These are phyloP conservation scores for Ogataea haglerorum DNA, from an alignment of 805 yeast genomes.

Conservation along the genomic window DNA sequence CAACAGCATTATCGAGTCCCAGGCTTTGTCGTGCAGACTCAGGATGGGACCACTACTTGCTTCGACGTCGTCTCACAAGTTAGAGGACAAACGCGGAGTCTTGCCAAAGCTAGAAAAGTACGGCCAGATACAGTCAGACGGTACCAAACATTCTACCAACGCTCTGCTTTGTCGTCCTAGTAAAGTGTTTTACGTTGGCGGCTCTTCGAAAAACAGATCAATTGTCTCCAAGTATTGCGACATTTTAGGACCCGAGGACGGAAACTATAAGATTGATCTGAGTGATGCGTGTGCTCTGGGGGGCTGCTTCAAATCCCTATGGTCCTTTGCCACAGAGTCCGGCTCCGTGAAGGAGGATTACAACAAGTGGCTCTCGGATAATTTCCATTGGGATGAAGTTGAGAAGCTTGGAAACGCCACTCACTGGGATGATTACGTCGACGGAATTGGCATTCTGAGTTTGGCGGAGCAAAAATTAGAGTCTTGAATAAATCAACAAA, in stretches of 20 bases:
- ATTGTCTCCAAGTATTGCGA: slow-evolving; percentile 68
- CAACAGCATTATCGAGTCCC: slow-evolving; percentile 76
- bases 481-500: slow-evolving; percentile 4
- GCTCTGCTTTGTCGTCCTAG: slow-evolving; percentile 56
- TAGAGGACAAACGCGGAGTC: slow-evolving; percentile 16
- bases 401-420: slow-evolving; percentile 39
- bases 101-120: slow-evolving; percentile 30
- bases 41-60: slow-evolving; percentile 77
- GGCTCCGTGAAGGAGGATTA: slow-evolving; percentile 28
- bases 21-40: slow-evolving; percentile 78
- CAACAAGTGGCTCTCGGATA: slow-evolving; percentile 44
- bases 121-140: slow-evolving; percentile 48
- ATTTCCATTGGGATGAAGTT: slow-evolving; percentile 48
- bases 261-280: slow-evolving; percentile 68
- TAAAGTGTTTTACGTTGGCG: slow-evolving; percentile 80
- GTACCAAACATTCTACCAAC: slow-evolving; percentile 41
- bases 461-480: slow-evolving; percentile 37
- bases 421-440: slow-evolving; percentile 47
- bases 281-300: slow-evolving; percentile 92
- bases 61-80: slow-evolving; percentile 13
- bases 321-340: slow-evolving; percentile 49
- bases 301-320: slow-evolving; percentile 81
- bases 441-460: slow-evolving; percentile 52
- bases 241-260: slow-evolving; percentile 62
- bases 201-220: slow-evolving; percentile 70